A percentile compares a stretch with the other conserved stretches of the same genome.
phyloP scores from a whole-genome alignment of 257 asterid species.

The Nemophila menziesii region DNA sequence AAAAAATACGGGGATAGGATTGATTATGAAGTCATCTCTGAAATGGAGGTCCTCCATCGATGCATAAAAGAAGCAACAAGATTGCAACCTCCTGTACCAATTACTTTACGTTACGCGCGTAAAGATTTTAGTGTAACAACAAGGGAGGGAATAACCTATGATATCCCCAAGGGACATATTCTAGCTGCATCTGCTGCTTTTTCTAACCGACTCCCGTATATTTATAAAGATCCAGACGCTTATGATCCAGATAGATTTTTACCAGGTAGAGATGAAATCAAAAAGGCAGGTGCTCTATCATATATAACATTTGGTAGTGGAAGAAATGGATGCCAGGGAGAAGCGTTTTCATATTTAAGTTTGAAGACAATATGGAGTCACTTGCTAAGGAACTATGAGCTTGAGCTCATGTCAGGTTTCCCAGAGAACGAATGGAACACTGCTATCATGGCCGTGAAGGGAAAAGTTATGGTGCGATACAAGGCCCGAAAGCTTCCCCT shows the following conservation, averaged over 20 bases:
- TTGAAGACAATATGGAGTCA: constrained; percentile 94
- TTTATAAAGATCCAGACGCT: constrained; percentile 54
- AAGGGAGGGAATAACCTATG: constrained; percentile 63
- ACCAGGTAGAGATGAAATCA: constrained; percentile 86
- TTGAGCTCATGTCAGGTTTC: constrained; percentile 32
- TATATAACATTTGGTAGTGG: constrained; percentile 92
- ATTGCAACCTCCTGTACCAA: constrained; percentile 83
- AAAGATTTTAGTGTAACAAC: constrained; percentile 67
- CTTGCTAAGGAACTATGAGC: constrained; percentile 64
- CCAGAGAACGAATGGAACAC: constrained; percentile 50
- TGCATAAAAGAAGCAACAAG: constrained; percentile 80
- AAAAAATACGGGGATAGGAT: constrained; percentile 57
- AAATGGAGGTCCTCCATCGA: constrained; percentile 69
- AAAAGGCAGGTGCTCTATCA: constrained; percentile 75
- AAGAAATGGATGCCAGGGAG: constrained; percentile 86
- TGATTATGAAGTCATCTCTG: constrained; percentile 69
- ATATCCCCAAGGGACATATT: constrained; percentile 31
- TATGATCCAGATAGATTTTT: constrained; percentile 79
- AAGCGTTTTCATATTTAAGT: constrained; percentile 85
- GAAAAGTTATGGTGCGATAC: constrained; percentile 28
- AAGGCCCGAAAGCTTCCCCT: constrained; percentile 16
- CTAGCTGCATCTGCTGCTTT: constrained; percentile 22
- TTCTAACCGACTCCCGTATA: constrained; percentile 35
- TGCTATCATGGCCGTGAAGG: constrained; percentile 44
- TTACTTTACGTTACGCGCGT: constrained; percentile 82